Base-by-base conservation (phyloP, 2,329 filamentous ascomycete species). In the Truncatella angustata region DNA sequence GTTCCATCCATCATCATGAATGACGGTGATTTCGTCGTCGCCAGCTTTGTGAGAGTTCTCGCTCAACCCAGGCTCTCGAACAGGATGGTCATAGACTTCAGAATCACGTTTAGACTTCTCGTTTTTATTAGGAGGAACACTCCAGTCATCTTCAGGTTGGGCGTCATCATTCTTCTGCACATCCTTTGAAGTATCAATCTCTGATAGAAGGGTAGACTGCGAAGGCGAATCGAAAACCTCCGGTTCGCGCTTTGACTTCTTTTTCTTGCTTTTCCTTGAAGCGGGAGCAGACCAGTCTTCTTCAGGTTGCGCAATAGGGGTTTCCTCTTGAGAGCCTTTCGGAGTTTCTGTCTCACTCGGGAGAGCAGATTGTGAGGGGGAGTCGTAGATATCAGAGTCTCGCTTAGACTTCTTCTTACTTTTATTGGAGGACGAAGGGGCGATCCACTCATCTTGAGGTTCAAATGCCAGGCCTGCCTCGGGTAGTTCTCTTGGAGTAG, bases 401-500 rank as follows among this genome's bases (percentile, higher is more conserved):
- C 74, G 67, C 57, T 64, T 72, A 5, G 73, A 75, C 52, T 68
- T 77, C 65, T 63, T 74, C 53, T 75, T 77, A 49, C 72, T 75
- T 62, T 73, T 77, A 35, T 68, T 69, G 26, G 68, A 72, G 56
- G 64, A 48, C 14, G 28, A 32, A 32, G 28, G 14, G n/a, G n/a
- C n/a, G 34, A 46, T 49, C 56, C 54, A 54, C 28, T 60, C 57
- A n/a, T 63, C 58, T 35, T 58, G 54, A 5, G 34, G 53, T n/a
- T n/a, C n/a, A n/a, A n/a, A n/a, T n/a, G n/a, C n/a, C n/a, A n/a
- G n/a, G n/a, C n/a, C n/a, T n/a, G n/a, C n/a, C n/a, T n/a, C n/a
- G n/a, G n/a, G n/a, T n/a, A n/a, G n/a, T n/a, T n/a, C n/a, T n/a
- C n/a, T n/a, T n/a, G n/a, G n/a, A n/a, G n/a, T n/a, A n/a, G n/a